phyloP scores from a whole-genome alignment of 768 basidiomycete species.

The Postia placenta region DNA sequence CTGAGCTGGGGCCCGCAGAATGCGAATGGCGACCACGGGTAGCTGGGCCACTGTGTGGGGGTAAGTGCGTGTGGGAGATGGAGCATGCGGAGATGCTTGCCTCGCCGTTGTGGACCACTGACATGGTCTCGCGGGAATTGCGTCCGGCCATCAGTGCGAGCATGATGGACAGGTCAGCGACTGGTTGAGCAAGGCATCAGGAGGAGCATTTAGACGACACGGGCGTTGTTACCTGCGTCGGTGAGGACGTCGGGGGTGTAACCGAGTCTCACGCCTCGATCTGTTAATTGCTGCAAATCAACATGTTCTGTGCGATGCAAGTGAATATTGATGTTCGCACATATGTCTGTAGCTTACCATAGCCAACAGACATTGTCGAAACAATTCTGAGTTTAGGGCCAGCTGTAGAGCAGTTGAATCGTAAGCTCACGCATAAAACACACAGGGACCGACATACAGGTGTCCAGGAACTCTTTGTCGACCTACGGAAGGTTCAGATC shows the following conservation, averaged over 20 bases:
- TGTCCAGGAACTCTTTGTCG: constrained; percentile 64
- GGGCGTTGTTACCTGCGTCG: constrained; percentile 62
- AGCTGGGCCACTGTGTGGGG: constrained; percentile 63
- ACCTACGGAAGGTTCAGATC: constrained; percentile 37
- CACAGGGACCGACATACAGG: constrained; percentile 24
- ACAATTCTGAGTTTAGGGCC: constrained; percentile 74
- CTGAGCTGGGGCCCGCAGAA: constrained; percentile 83
- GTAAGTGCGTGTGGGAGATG: not conserved
- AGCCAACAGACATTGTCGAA: constrained; percentile 91
- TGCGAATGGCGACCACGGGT: constrained; percentile 75
- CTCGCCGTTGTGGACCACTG: constrained; percentile 62
- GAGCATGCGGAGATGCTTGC: constrained; percentile 34
- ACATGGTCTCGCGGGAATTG: constrained; percentile 59
- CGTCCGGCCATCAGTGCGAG: constrained; percentile 90
- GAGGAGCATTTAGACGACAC: not conserved
- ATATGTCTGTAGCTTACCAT: constrained; percentile 43
- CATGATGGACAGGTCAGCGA: constrained; percentile 89
- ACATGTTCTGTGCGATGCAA: constrained; percentile 67
- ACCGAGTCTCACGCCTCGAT: constrained; percentile 66
- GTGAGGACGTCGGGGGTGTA: constrained; percentile 94
- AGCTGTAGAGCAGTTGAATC: constrained; percentile 38
- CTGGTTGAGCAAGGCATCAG: constrained; percentile 29
- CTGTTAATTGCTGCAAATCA: constrained; percentile 51
- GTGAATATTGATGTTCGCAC: not conserved
- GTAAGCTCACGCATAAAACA: not conserved